Conservation (phyloP, 1,284 basidiomycete genomes). For the Naganishia sp. region DNA sequence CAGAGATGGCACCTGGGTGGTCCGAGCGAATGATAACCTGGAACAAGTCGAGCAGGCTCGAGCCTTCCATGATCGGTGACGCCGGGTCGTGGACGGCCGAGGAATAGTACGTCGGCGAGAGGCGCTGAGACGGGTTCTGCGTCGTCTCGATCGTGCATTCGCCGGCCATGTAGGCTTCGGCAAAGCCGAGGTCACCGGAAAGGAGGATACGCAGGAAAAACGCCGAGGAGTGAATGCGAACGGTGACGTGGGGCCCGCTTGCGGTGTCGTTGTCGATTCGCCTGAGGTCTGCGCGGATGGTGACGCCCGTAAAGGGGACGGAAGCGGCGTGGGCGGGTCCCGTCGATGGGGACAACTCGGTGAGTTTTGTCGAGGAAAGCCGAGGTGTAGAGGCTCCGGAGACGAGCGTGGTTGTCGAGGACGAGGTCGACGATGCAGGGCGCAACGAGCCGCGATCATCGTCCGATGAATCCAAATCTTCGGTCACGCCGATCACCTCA, state of each 20-base stretch:
- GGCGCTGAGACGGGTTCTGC: constrained; percentile 73
- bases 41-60: constrained; percentile 21
- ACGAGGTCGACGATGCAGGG: neutral
- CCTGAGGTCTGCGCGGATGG: constrained; percentile 11
- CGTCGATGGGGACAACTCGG: neutral
- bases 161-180: constrained; percentile 78
- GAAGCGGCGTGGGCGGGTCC: neutral
- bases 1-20: constrained; percentile 15
- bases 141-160: constrained; percentile 56
- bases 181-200: constrained; percentile 74
- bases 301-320: constrained; percentile 20
- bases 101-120: constrained; percentile 34
- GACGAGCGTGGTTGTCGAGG: constrained; percentile 15
- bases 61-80: constrained; percentile 3
- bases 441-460: neutral
- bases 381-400: constrained; percentile 1
- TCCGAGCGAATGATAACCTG: constrained; percentile 32
- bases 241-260: constrained; percentile 16
- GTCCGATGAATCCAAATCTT: constrained; percentile 4
- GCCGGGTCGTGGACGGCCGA: constrained; percentile 4
- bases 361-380: constrained; percentile 1
- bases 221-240: constrained; percentile 21
- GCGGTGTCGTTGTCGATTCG: neutral
- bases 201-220: constrained; percentile 51
- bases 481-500: neutral